phyloP scores from a whole-genome alignment of 352 stramenopile genomes.

The Phytopythium delawarense region DNA sequence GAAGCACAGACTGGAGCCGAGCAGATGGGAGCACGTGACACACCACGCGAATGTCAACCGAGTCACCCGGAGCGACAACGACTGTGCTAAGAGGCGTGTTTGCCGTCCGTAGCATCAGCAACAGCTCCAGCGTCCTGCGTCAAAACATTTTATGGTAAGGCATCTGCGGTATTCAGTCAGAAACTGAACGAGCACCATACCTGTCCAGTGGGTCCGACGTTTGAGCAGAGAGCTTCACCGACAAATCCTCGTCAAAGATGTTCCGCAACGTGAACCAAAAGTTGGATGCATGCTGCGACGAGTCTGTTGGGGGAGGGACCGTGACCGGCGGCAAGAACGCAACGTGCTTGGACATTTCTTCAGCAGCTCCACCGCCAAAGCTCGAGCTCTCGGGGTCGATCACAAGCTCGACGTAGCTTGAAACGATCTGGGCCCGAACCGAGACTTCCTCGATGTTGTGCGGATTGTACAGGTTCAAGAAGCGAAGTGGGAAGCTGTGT shows the following conservation, averaged over 20 bases:
- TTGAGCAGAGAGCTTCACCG: constrained; percentile 52
- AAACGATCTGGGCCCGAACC: constrained; percentile 73
- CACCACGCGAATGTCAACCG: constrained; percentile 79
- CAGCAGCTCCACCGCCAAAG: constrained; percentile 20
- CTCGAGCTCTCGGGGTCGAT: constrained; percentile 74
- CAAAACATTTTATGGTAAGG: too few species aligned
- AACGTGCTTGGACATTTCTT: constrained; percentile 29
- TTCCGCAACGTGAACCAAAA: constrained; percentile 87
- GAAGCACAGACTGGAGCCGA: constrained; percentile 42
- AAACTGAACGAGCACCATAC: constrained; percentile 14
- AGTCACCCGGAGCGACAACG: constrained; percentile 69
- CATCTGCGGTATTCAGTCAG: too few species aligned
- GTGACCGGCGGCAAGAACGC: constrained; percentile 73
- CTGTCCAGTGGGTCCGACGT: constrained; percentile 36
- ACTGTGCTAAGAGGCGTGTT: constrained; percentile 72
- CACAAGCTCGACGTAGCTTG: constrained; percentile 77
- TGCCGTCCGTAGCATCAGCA: constrained; percentile 74
- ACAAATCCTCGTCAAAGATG: constrained; percentile 84
- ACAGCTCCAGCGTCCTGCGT: constrained; percentile 53
- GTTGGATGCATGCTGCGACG: constrained; percentile 45
- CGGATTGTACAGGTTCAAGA: constrained; percentile 80
- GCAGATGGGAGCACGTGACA: constrained; percentile 68
- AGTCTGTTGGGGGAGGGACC: constrained; percentile 55
- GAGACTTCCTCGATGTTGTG: constrained; percentile 68
- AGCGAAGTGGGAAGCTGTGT: constrained; percentile 54